phyloP scores from a whole-genome alignment of 2,329 filamentous ascomycete species.

The Nannizziopsis barbatae region DNA sequence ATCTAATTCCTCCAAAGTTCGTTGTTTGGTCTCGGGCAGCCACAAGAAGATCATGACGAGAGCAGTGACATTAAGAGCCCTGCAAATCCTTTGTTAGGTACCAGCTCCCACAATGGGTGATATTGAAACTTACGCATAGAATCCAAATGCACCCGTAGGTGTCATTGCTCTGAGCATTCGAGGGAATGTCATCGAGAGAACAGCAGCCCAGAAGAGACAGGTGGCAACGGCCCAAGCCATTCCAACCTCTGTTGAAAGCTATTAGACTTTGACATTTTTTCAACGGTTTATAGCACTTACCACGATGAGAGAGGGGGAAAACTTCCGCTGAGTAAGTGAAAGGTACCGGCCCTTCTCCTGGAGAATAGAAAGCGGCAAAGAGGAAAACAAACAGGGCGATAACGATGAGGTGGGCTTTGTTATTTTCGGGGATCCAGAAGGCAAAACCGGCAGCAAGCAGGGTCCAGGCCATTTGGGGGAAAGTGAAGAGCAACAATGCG shows the following conservation, averaged over 20 bases:
- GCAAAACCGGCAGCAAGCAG: conserved; percentile 53
- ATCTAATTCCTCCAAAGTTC: conserved; percentile 49
- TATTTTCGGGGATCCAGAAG: conserved; percentile 39
- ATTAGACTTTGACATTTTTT: conserved; percentile 14
- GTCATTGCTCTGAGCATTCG: conserved; percentile 39
- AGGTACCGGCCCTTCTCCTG: conserved; percentile 49
- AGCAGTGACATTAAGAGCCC: conserved; percentile 48
- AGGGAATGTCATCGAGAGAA: conserved; percentile 43
- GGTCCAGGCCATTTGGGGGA: conserved; percentile 57
- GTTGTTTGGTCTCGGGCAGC: conserved; percentile 47
- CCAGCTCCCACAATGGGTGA: neutral
- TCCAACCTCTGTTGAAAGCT: conserved; percentile 34
- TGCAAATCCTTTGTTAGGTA: conserved; percentile 21
- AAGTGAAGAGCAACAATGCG: conserved; percentile 52
- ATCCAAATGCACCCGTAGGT: conserved; percentile 47
- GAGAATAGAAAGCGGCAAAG: conserved; percentile 54
- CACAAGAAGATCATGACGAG: conserved; percentile 54
- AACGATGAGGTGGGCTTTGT: conserved; percentile 39
- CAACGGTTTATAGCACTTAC: conserved; percentile 20
- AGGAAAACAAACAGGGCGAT: conserved; percentile 54
- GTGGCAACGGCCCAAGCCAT: conserved; percentile 38
- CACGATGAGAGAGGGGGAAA: conserved; percentile 46
- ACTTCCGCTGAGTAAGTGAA: conserved; percentile 46
- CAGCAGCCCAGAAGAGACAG: conserved; percentile 39
- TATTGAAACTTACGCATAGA: conserved; percentile 40